These are phyloP conservation scores for Aegilops umbellulata DNA, from an alignment of 176 grass and related monocot genomes.

Conservation along the genomic window DNA sequence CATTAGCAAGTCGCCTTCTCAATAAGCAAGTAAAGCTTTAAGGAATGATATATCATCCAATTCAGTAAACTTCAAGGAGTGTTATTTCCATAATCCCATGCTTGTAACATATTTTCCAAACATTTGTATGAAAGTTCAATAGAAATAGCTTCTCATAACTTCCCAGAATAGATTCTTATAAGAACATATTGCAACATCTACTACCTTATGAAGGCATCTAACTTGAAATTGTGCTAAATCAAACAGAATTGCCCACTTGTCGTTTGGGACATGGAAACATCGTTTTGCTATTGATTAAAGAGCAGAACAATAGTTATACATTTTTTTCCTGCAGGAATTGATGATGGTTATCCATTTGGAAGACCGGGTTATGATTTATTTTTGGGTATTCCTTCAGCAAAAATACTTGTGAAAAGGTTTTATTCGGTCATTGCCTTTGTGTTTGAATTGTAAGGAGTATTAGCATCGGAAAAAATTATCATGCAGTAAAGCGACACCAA, in stretches of 20 bases:
- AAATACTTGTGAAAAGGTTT: neutral
- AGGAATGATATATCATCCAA: neutral
- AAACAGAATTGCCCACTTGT: neutral
- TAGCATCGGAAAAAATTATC: neutral
- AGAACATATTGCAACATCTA: neutral
- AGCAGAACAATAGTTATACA: neutral
- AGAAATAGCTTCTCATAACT: neutral
- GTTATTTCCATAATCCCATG: neutral
- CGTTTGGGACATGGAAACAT: neutral
- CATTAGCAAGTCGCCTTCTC: conserved; percentile 1
- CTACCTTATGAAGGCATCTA: neutral
- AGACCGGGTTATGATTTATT: neutral
- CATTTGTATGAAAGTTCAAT: conserved; percentile 7
- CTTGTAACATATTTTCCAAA: neutral
- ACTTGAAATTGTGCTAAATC: neutral
- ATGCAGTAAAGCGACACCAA: neutral
- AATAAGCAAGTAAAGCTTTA: neutral
- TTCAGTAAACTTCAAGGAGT: neutral
- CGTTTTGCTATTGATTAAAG: neutral
- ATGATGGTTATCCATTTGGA: neutral
- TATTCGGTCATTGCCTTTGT: neutral
- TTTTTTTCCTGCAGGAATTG: neutral
- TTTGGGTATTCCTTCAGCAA: neutral
- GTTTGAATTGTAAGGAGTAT: neutral
- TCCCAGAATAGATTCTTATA: neutral